Base-by-base conservation (phyloP, 371 early-diverging fungal species). In the Funneliformis caledonium region DNA sequence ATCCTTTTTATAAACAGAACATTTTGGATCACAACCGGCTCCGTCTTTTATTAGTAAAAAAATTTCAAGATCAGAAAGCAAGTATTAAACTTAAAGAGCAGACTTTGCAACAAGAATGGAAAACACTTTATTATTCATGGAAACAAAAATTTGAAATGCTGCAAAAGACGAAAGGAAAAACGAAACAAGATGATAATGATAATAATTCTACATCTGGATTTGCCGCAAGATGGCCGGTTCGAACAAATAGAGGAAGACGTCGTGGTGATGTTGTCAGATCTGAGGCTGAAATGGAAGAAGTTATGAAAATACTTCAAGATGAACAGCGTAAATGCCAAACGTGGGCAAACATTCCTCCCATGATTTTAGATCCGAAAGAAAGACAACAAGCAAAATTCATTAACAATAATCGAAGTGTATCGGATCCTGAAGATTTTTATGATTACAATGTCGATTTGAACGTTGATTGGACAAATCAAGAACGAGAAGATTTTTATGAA, bases 391-490 rank as follows among this genome's bases (percentile, higher is more conserved):
- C 91, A 2, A 88, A 83, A 10, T 92, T 89, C 56, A 88, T 90
- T 81, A 92, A 93, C 78, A 88, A 88, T 69, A 92, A 92, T 81
- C 89, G 91, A 16, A 81, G 89, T 1, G 88, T 95, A 0, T 80
- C 85, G 14, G 89, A 93, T 72, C 94, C 95, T 1, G 59, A 88
- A 31, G 84, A 81, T 0, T 87, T 91, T 69, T 94, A 93, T 81
- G 94, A 91, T 74, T 87, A 89, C 8, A 89, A 86, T 0, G 81
- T 85, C 4, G 89, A 90, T 42, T 87, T 88, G 0, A 89, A 87
- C 2, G 92, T 92, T 81, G 83, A 85, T 0, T 98, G 98, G 98
- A 91, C 92, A 16, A 90, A 91, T 61, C 88, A 90, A 80, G 97
- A 98, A 83, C 91, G 90, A 31, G 90, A 92, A 4, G 87, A 89